Percentiles rank a stretch among this genome's conserved stretches.
phyloP scores from a whole-genome alignment of 2,329 filamentous ascomycete genomes.

The Exserohilum rostratum region DNA sequence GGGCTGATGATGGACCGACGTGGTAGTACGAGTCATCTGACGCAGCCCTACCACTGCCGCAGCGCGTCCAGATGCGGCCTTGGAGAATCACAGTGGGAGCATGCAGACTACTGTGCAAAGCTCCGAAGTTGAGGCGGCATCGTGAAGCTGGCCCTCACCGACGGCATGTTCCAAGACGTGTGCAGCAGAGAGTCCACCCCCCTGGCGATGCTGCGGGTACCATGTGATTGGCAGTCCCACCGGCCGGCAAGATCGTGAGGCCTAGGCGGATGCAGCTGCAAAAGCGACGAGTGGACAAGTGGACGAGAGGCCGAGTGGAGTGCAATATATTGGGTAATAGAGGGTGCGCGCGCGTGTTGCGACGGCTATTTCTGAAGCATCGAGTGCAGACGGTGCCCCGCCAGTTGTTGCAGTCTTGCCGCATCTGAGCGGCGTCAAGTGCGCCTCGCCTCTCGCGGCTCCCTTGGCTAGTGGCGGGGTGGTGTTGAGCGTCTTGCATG shows the following conservation, averaged over 20 bases:
- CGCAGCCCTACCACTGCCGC: background rate
- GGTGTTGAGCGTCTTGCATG: background rate
- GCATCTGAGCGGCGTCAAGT: constrained; percentile 9
- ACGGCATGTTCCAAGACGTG: constrained; percentile 8
- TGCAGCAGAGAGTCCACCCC: background rate
- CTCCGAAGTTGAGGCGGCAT: constrained; percentile 12
- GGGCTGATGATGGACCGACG: background rate
- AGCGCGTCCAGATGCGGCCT: background rate
- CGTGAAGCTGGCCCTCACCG: constrained; percentile 10
- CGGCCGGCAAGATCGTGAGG: background rate
- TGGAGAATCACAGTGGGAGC: background rate
- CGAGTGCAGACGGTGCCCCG: constrained; percentile 15
- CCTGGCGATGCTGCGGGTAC: background rate
- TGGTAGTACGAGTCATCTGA: background rate
- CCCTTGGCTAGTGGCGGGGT: constrained; percentile 1
- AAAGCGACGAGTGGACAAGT: too few relatives aligned
- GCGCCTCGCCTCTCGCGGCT: constrained; percentile 9
- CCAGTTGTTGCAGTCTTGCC: constrained; percentile 15
- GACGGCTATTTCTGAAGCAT: constrained; percentile 3
- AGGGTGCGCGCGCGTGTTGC: constrained; percentile 2
- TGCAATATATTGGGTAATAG: constrained; percentile 10
- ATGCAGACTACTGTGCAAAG: background rate
- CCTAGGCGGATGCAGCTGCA: background rate
- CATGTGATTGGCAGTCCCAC: constrained; percentile 5
- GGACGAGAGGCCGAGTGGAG: constrained; percentile 2